A percentile compares a stretch with the other conserved stretches of the same genome.
These are phyloP conservation scores for Boletus semigastroideus DNA, from an alignment of 1,284 basidiomycete species.

Conservation along the genomic window DNA sequence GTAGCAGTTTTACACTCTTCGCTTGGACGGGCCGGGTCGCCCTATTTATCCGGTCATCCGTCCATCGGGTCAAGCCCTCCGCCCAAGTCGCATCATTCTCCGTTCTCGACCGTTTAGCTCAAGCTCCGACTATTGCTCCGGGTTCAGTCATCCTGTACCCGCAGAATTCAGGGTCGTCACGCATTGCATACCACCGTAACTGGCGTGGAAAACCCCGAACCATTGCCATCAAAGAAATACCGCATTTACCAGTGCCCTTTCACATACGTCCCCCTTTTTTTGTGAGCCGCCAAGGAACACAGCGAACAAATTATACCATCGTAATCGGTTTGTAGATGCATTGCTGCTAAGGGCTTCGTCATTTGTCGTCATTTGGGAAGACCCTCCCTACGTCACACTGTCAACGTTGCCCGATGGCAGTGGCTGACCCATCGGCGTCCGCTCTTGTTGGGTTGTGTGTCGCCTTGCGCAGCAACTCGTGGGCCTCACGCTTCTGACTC, in stretches of 20 bases:
- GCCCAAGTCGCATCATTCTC: conserved; percentile 28
- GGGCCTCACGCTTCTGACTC: not conserved
- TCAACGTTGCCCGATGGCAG: conserved; percentile 7
- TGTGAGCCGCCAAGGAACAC: conserved; percentile 3
- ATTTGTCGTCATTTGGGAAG: conserved; percentile 10
- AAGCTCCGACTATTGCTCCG: conserved; percentile 24
- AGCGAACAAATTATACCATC: conserved; percentile 13
- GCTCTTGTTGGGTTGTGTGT: conserved; percentile 4
- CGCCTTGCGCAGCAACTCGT: conserved; percentile 21
- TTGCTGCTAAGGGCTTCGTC: not conserved
- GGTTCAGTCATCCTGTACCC: conserved; percentile 11
- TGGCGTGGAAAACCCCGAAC: conserved; percentile 22
- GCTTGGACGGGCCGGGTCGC: not conserved
- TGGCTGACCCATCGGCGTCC: conserved; percentile 9
- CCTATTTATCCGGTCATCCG: conserved; percentile 3
- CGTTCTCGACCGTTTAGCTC: conserved; percentile 18
- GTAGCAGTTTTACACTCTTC: not conserved
- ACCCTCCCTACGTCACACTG: conserved; percentile 11
- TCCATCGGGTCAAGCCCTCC: conserved; percentile 16
- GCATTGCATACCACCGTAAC: conserved; percentile 9
- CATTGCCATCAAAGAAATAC: conserved; percentile 14
- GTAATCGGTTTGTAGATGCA: conserved; percentile 3
- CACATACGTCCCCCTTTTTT: conserved; percentile 5
- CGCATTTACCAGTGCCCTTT: conserved; percentile 6
- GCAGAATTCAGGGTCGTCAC: conserved; percentile 28